Conservation (phyloP, 2,329 filamentous ascomycete species). For the Fusarium robinianum region DNA sequence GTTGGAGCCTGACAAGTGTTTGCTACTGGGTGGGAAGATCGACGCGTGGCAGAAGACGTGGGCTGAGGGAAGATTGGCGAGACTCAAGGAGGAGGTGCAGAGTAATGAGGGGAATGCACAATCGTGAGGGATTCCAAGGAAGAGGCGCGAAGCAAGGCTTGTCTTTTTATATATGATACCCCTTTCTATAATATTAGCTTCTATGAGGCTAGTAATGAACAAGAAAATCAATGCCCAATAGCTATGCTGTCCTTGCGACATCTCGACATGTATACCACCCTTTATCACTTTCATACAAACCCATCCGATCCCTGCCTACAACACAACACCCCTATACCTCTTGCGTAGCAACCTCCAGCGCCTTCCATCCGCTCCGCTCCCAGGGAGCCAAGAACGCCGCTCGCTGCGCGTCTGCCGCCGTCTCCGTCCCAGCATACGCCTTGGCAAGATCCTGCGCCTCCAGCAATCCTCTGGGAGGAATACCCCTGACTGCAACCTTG, state of each 20-base stretch:
- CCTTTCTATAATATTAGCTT: conserved; percentile 9
- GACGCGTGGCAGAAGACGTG: conserved; percentile 80
- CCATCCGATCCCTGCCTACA: neutral
- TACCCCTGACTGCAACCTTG: conserved; percentile 72
- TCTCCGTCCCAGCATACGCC: conserved; percentile 75
- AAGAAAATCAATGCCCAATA: neutral
- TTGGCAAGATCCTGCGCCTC: conserved; percentile 70
- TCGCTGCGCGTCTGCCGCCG: conserved; percentile 73
- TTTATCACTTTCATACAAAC: conserved; percentile 7
- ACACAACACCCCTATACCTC: conserved; percentile 20
- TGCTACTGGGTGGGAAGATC: conserved; percentile 86
- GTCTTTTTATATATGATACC: conserved; percentile 24
- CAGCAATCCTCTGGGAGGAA: conserved; percentile 73
- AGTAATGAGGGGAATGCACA: conserved; percentile 24
- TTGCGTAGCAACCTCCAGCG: conserved; percentile 47
- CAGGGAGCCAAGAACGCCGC: conserved; percentile 84
- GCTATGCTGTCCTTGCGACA: too few relatives aligned
- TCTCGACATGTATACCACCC: conserved; percentile 3
- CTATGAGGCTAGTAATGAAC: too few relatives aligned
- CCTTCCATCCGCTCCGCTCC: conserved; percentile 67
- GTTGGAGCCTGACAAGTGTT: conserved; percentile 69
- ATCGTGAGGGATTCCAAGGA: conserved; percentile 1
- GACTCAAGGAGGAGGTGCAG: conserved; percentile 64
- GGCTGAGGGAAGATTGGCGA: conserved; percentile 71
- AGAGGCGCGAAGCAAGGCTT: neutral